A percentile compares a stretch with the other conserved stretches of the same genome.
Evolutionary conservation across 139 green algal species (phyloP).

Genomic region (Coelastrella sp.): DNA sequence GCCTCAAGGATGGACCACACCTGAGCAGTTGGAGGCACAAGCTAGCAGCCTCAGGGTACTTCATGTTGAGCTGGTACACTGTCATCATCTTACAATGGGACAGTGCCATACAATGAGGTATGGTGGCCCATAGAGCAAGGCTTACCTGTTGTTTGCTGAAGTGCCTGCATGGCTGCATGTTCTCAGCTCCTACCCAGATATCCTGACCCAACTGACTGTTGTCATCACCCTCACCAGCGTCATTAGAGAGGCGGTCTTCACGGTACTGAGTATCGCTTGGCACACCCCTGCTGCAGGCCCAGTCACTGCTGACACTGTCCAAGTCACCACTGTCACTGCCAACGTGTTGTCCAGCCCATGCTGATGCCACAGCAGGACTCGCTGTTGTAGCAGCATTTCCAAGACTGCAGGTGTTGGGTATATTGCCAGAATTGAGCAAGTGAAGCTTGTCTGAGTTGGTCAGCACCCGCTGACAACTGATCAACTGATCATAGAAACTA

Average conservation of each 20-base stretch:
- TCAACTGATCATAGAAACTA: slow-evolving; percentile 1
- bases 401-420: not conserved
- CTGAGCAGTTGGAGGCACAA: not conserved
- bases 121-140: too few species aligned
- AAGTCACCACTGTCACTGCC: not conserved
- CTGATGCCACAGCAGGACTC: not conserved
- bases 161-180: not conserved
- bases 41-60: too few species aligned
- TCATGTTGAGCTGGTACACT: too few species aligned
- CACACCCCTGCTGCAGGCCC: not conserved
- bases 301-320: not conserved
- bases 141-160: slow-evolving; percentile 35
- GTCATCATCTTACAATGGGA: too few species aligned
- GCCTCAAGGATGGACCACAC: slow-evolving; percentile 31
- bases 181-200: not conserved
- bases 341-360: not conserved
- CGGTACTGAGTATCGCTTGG: not conserved
- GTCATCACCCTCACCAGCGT: not conserved
- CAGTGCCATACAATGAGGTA: too few species aligned
- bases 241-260: not conserved
- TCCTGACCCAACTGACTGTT: not conserved
- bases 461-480: slow-evolving; percentile 6
- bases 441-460: slow-evolving; percentile 32
- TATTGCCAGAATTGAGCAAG: not conserved
- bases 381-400: too few species aligned